Evolutionary conservation across 768 basidiomycete genomes (phyloP), one percentile per base, ranked within the genome.

Genomic region (Hypholoma fasciculare): DNA sequence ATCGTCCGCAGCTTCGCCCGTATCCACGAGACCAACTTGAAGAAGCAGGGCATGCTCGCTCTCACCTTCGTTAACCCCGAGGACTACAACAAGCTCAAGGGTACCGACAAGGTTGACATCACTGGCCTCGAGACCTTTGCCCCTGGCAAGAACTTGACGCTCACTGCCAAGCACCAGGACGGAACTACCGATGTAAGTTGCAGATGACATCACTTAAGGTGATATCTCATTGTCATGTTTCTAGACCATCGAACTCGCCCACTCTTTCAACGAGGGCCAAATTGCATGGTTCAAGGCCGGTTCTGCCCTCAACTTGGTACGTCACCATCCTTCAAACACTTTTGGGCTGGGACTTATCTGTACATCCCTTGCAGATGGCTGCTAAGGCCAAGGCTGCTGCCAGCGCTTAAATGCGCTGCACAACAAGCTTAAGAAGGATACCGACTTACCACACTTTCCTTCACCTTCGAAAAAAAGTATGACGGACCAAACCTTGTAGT

Each of bases 201-300:
- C 38, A 42, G 26, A 17, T 9, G 2, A 17, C 30, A 34, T 26
- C 17, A 20, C 4, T 52, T 2, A 23, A n/a, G n/a, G 40, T 50
- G 13, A 48, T 73, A 56, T 71, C 42, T 12, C 0, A 16, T 54
- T 43, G n/a, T 13, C 30, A 5, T 54, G 7, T 27, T 50, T 60
- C 20, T 60, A 87, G 81, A 82, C 91, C 68, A 81, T 96, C 63
- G 49, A 82, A 19, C 87, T 95, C 59, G 91, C 92, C 23, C 94
- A 97, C 75, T 91, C 93, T 12, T 98, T 97, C 83, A 98, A 98
- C 71, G 89, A 94, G 75, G 94, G 94, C 48, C 96, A 97, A 77
- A 96, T 97, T 69, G 93, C 85, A 66, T 97, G 96, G 96, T 98
- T 97, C 88, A 96, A 95, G 83, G 94, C 94, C 67, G 96, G 96